Evolutionary conservation across 257 asterid genomes (phyloP).

Genomic region (Gentiana straminea): DNA sequence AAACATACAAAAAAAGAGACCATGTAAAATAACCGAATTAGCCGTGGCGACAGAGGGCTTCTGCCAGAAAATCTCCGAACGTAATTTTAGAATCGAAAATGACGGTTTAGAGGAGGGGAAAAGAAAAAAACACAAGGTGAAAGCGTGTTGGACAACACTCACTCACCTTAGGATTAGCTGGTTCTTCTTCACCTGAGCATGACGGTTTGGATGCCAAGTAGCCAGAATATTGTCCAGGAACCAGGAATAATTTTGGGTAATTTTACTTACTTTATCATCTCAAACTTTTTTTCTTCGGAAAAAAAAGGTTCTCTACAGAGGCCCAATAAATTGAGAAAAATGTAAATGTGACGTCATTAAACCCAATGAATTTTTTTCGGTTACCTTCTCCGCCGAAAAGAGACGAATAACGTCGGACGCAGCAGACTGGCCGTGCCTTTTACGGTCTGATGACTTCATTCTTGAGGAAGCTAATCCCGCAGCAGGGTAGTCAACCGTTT

Average conservation of each 20-base stretch:
- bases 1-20: not conserved
- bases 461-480: conserved; percentile 26
- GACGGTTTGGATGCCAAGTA: not conserved
- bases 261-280: too few relatives aligned
- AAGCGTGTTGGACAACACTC: not conserved
- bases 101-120: too few relatives aligned
- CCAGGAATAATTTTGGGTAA: too few relatives aligned
- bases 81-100: too few relatives aligned
- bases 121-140: too few relatives aligned
- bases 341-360: too few relatives aligned
- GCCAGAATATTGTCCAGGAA: too few relatives aligned
- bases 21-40: too few relatives aligned
- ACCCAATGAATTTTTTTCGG: too few relatives aligned
- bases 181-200: not conserved
- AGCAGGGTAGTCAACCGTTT: not conserved
- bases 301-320: not conserved
- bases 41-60: too few relatives aligned
- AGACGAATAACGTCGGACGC: not conserved
- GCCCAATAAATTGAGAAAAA: not conserved
- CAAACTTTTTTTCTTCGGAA: not conserved
- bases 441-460: conserved; percentile 39
- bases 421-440: not conserved
- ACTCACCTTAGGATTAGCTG: not conserved
- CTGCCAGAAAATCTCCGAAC: too few relatives aligned
- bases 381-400: not conserved